These are phyloP conservation scores for Neoascochyta sp. DNA, from an alignment of 2,329 filamentous ascomycete species.

Conservation along the genomic window DNA sequence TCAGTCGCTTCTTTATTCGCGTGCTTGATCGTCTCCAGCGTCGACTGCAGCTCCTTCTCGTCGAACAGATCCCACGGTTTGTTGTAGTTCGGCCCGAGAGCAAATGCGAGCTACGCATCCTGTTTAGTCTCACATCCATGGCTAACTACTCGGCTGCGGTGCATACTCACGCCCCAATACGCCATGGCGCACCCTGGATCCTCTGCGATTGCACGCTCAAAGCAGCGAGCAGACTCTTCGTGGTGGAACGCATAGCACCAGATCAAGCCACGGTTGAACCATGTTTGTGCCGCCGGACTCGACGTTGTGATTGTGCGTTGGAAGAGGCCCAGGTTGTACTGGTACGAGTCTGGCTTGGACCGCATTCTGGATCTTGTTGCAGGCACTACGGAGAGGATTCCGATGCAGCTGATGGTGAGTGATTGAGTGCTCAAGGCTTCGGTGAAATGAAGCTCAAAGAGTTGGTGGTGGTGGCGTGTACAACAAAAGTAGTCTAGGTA, in stretches of 20 bases:
- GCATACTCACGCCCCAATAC: slow-evolving; percentile 57
- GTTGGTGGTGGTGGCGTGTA: no score
- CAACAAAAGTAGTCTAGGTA: no score
- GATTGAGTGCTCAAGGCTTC: no score
- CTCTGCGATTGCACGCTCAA: slow-evolving; percentile 54
- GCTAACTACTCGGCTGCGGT: neutral
- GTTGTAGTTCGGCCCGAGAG: slow-evolving; percentile 73
- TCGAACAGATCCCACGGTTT: slow-evolving; percentile 74
- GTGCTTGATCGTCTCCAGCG: slow-evolving; percentile 48
- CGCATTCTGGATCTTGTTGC: no score
- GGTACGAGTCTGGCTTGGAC: slow-evolving; percentile 15
- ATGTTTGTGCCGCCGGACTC: slow-evolving; percentile 54
- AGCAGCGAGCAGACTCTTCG: slow-evolving; percentile 64
- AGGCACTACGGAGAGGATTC: no score
- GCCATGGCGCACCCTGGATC: slow-evolving; percentile 60
- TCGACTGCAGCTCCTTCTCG: slow-evolving; percentile 53
- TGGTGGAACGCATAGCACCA: slow-evolving; percentile 78
- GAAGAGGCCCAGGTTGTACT: slow-evolving; percentile 58
- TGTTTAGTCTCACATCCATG: slow-evolving; percentile 31
- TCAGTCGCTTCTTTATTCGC: slow-evolving; percentile 47
- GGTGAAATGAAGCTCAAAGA: no score
- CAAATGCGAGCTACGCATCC: slow-evolving; percentile 53
- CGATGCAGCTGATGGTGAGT: no score
- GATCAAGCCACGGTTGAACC: slow-evolving; percentile 69
- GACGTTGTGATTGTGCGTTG: slow-evolving; percentile 54